A percentile compares a stretch with the other conserved stretches of the same genome.
phyloP scores from a whole-genome alignment of 2,329 filamentous ascomycete species.

The Diaporthe sp. region DNA sequence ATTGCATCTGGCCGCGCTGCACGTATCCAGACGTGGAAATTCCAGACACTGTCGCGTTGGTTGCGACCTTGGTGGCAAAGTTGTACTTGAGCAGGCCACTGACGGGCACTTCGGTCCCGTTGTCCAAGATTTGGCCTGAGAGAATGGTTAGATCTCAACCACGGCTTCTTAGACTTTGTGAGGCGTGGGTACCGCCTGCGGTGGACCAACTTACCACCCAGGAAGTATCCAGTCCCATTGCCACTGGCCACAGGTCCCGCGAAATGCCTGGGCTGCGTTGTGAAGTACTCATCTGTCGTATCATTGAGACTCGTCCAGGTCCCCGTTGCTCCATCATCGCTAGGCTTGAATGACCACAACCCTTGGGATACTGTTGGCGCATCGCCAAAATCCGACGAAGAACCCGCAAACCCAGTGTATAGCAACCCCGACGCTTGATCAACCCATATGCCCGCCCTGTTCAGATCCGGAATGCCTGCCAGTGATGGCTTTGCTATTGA shows the following conservation, averaged over 20 bases:
- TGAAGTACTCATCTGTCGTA: slow-evolving; percentile 18
- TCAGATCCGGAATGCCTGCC: slow-evolving; percentile 19
- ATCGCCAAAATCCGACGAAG: slow-evolving; percentile 8
- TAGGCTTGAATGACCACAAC: slow-evolving; percentile 37
- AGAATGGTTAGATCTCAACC: too few relatives aligned
- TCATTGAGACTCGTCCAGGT: slow-evolving; percentile 38
- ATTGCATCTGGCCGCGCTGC: slow-evolving; percentile 28
- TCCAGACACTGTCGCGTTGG: slow-evolving; percentile 29
- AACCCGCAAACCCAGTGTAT: slow-evolving; percentile 37
- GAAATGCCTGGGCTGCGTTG: background rate
- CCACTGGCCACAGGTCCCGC: slow-evolving; percentile 33
- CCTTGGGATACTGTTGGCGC: slow-evolving; percentile 7
- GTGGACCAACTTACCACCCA: slow-evolving; percentile 19
- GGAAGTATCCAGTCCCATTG: slow-evolving; percentile 35
- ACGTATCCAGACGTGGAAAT: slow-evolving; percentile 14
- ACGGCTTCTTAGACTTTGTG: too few relatives aligned
- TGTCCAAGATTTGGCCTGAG: background rate
- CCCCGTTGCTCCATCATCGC: slow-evolving; percentile 21
- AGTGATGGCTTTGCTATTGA: slow-evolving; percentile 27
- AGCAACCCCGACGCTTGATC: slow-evolving; percentile 7
- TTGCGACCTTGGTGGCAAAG: slow-evolving; percentile 22
- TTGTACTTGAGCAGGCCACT: slow-evolving; percentile 37
- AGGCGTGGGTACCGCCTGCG: background rate
- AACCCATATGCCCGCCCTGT: slow-evolving; percentile 25
- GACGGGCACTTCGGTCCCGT: slow-evolving; percentile 20